Percentiles rank a stretch among this genome's conserved stretches.
Evolutionary conservation across 495 filamentous ascomycete species (phyloP).

Genomic region (Penicilliopsis zonata): DNA sequence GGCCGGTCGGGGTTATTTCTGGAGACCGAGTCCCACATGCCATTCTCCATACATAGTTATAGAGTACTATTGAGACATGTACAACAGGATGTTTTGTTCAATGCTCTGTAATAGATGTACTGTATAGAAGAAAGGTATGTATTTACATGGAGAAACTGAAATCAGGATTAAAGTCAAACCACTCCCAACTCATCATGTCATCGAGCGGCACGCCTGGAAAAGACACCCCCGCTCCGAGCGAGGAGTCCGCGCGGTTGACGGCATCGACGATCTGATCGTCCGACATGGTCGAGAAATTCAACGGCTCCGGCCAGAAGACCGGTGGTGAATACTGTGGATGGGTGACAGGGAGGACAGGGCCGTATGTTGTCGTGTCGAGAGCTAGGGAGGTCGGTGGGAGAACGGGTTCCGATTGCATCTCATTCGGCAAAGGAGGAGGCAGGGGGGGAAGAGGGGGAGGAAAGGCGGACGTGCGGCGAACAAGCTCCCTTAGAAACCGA

Average conservation of each 20-base stretch:
- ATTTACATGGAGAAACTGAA: neutral
- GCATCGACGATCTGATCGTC: constrained; percentile 52
- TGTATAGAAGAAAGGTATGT: neutral
- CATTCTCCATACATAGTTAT: neutral
- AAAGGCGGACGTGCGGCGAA: constrained; percentile 25
- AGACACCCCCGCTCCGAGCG: constrained; percentile 39
- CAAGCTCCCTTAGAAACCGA: constrained; percentile 46
- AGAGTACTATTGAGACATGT: neutral
- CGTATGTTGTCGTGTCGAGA: no score
- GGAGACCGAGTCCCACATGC: constrained; percentile 17
- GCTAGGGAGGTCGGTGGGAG: constrained; percentile 8
- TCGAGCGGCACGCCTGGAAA: constrained; percentile 42
- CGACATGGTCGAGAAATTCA: constrained; percentile 58
- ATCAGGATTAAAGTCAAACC: constrained; percentile 53
- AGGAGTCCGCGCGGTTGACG: constrained; percentile 44
- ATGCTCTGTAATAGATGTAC: no score
- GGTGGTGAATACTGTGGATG: constrained; percentile 11
- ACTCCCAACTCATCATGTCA: constrained; percentile 44
- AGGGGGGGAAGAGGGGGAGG: constrained; percentile 4
- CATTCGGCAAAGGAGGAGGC: constrained; percentile 1
- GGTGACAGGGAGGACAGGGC: constrained; percentile 4
- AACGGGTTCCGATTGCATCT: constrained; percentile 5
- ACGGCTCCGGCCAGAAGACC: constrained; percentile 36
- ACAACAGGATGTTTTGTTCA: neutral
- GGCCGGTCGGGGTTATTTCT: constrained; percentile 31